phyloP scores from a whole-genome alignment of 345 rosid genomes.

The Physaria fendleri region DNA sequence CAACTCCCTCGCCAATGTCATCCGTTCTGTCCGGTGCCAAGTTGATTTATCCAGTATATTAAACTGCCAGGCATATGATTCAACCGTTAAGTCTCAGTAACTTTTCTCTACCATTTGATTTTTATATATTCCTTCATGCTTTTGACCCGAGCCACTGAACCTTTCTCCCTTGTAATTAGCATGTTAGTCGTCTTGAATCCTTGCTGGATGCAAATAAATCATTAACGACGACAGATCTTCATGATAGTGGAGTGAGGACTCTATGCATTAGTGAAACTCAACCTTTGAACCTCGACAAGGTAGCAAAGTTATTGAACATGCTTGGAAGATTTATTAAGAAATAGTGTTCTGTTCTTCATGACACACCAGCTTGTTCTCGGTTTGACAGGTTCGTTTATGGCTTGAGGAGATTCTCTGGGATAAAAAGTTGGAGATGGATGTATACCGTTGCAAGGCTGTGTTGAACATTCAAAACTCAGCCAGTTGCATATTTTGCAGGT shows the following conservation, averaged over 20 bases:
- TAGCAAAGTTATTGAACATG: conserved; percentile 23
- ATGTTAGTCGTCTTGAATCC: conserved; percentile 53
- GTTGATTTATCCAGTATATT: conserved; percentile 71
- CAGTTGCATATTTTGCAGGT: conserved; percentile 91
- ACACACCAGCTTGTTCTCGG: neutral
- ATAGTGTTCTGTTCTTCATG: conserved; percentile 1
- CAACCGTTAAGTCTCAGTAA: conserved; percentile 49
- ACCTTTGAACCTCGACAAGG: conserved; percentile 70
- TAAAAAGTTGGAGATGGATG: conserved; percentile 66
- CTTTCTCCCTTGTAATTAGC: conserved; percentile 36
- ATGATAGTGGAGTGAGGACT: conserved; percentile 71
- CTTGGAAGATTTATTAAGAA: neutral
- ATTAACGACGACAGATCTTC: conserved; percentile 53
- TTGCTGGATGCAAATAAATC: conserved; percentile 60
- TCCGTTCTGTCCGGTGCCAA: conserved; percentile 67
- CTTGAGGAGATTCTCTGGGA: conserved; percentile 95
- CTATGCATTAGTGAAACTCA: conserved; percentile 56
- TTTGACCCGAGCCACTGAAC: conserved; percentile 16
- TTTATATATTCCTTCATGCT: neutral
- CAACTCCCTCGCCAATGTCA: conserved; percentile 68
- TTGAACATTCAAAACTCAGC: conserved; percentile 54
- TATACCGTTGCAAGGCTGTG: conserved; percentile 92
- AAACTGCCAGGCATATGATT: conserved; percentile 74
- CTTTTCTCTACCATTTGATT: neutral
- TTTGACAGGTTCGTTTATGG: conserved; percentile 62